phyloP scores from a whole-genome alignment of 495 filamentous ascomycete genomes.

The Trichoderma virens region DNA sequence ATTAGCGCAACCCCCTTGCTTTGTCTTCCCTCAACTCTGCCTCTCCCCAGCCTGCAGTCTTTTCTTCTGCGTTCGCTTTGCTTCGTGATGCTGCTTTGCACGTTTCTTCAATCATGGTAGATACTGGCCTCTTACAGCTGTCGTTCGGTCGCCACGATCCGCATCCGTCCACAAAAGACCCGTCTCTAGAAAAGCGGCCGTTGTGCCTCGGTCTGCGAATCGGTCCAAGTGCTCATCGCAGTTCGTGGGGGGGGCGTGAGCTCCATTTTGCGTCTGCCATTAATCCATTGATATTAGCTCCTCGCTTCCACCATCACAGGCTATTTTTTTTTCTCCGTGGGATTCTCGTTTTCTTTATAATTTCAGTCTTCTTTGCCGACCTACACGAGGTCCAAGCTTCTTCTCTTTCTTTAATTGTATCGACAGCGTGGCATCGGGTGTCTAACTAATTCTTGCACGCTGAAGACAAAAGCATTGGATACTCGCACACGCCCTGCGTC shows the following conservation, averaged over 20 bases:
- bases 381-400: too few species aligned
- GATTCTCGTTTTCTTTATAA: background rate
- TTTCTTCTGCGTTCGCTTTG: background rate
- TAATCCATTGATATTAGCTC: background rate
- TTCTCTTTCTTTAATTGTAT: background rate
- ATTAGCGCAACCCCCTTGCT: background rate
- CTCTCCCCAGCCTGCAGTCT: background rate
- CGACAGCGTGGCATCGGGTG: background rate
- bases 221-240: background rate
- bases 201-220: slow-evolving; percentile 2
- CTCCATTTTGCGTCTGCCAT: background rate
- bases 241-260: background rate
- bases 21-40: background rate
- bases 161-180: background rate
- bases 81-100: too few species aligned
- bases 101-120: background rate
- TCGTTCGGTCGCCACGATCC: background rate
- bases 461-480: too few species aligned
- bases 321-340: background rate
- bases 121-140: background rate
- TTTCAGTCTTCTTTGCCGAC: background rate
- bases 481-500: too few species aligned
- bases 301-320: background rate
- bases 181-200: background rate
- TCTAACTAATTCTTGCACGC: too few species aligned